Percentiles rank a stretch among this genome's conserved stretches.
Evolutionary conservation across 768 basidiomycete genomes (phyloP).

Genomic region (Chlorophyllum brunneum): DNA sequence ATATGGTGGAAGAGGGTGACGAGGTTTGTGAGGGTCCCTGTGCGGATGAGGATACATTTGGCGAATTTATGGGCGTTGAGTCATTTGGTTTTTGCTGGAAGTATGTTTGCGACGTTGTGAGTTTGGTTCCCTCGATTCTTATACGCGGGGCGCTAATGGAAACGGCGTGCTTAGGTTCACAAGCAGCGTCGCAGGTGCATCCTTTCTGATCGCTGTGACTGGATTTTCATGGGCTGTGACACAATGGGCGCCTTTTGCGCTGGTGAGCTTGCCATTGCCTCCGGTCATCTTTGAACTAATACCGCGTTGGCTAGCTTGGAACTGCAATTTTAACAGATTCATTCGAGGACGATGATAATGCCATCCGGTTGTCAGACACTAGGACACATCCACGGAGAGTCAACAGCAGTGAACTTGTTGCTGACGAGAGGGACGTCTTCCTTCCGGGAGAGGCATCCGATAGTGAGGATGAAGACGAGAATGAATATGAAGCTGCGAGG

Average conservation of each 20-base stretch:
- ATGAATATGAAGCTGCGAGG: slow-evolving; percentile 20
- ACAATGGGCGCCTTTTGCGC: slow-evolving; percentile 89
- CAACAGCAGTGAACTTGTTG: slow-evolving; percentile 13
- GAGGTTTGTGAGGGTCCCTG: slow-evolving; percentile 26
- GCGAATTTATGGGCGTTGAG: slow-evolving; percentile 75
- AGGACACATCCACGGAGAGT: slow-evolving; percentile 27
- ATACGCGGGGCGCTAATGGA: not conserved
- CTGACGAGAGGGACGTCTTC: slow-evolving; percentile 27
- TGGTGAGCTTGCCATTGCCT: slow-evolving; percentile 45
- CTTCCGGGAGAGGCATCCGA: slow-evolving; percentile 26
- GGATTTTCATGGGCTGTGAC: slow-evolving; percentile 94
- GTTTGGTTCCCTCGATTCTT: slow-evolving; percentile 25
- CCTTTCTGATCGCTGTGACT: slow-evolving; percentile 67
- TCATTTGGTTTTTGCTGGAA: slow-evolving; percentile 66
- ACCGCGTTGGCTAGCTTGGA: slow-evolving; percentile 52
- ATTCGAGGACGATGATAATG: slow-evolving; percentile 26
- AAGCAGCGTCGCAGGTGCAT: slow-evolving; percentile 65
- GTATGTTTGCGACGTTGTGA: slow-evolving; percentile 84
- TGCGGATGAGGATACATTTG: slow-evolving; percentile 54
- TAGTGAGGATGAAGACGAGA: slow-evolving; percentile 27
- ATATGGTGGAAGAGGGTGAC: slow-evolving; percentile 20
- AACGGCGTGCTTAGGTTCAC: slow-evolving; percentile 50
- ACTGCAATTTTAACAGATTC: slow-evolving; percentile 78
- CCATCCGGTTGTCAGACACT: slow-evolving; percentile 43
- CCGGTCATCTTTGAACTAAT: not conserved